Evolutionary conservation across 345 rosid species (phyloP).

Genomic region (Hevea brasiliensis): DNA sequence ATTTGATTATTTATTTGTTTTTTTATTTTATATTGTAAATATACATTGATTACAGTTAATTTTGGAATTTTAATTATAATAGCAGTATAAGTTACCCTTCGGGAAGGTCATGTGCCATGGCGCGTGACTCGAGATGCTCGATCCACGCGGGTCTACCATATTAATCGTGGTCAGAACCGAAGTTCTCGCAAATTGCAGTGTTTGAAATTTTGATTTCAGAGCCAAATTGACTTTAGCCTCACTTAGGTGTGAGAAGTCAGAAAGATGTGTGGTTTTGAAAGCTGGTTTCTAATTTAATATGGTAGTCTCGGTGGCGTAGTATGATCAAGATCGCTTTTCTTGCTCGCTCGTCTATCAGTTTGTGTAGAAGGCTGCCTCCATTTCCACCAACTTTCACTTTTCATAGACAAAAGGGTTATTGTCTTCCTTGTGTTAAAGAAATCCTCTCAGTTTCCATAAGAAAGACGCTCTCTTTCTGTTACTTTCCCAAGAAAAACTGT

Average conservation of each 20-base stretch:
- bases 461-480: background rate
- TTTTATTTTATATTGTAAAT: too few species aligned
- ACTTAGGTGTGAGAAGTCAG: background rate
- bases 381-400: background rate
- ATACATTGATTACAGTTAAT: too few species aligned
- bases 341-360: too few species aligned
- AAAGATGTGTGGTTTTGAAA: background rate
- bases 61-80: too few species aligned
- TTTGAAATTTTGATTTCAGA: slow-evolving; percentile 11
- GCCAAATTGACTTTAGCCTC: slow-evolving; percentile 18
- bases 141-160: slow-evolving; percentile 20
- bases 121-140: slow-evolving; percentile 9
- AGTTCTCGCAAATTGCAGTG: slow-evolving; percentile 8
- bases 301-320: slow-evolving; percentile 10
- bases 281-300: slow-evolving; percentile 22
- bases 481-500: slow-evolving; percentile 21
- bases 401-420: background rate
- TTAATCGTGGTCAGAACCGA: slow-evolving; percentile 25
- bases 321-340: slow-evolving; percentile 10
- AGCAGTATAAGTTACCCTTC: background rate
- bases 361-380: background rate
- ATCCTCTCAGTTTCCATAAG: background rate
- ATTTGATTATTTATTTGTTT: too few species aligned
- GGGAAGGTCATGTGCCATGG: slow-evolving; percentile 20
- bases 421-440: background rate